Conservation (phyloP, 2,329 filamentous ascomycete genomes). For the Fusarium austroafricanum region DNA sequence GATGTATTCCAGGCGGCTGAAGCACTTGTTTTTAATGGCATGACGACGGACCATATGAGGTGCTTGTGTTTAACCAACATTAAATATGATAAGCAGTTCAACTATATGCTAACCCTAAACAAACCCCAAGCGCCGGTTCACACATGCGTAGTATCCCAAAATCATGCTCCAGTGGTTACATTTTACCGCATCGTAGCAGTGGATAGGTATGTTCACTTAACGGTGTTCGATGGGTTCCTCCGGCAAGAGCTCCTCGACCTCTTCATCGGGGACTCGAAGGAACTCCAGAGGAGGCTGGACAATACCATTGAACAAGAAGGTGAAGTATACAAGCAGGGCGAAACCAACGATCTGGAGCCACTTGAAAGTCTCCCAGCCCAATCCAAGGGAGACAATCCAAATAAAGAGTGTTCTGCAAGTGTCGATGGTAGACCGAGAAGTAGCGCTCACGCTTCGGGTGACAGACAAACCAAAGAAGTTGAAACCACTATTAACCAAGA, state of each 20-base stretch:
- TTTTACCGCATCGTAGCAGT: not conserved
- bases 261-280: slow-evolving; percentile 64
- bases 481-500: slow-evolving; percentile 74
- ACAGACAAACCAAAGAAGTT: slow-evolving; percentile 99
- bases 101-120: slow-evolving; percentile 12
- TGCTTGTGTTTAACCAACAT: not conserved
- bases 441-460: slow-evolving; percentile 89
- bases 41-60: slow-evolving; percentile 21
- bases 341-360: slow-evolving; percentile 95
- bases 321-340: slow-evolving; percentile 91
- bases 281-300: slow-evolving; percentile 82
- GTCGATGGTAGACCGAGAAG: slow-evolving; percentile 94
- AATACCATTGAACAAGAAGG: slow-evolving; percentile 95
- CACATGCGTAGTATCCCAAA: slow-evolving; percentile 1
- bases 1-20: slow-evolving; percentile 7
- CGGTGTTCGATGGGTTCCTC: slow-evolving; percentile 86
- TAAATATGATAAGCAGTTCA: slow-evolving; percentile 9
- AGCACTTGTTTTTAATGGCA: slow-evolving; percentile 20
- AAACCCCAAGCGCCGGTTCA: slow-evolving; percentile 15
- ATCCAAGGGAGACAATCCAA: slow-evolving; percentile 91
- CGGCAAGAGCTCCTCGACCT: slow-evolving; percentile 75
- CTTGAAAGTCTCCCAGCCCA: slow-evolving; percentile 98
- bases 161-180: not conserved
- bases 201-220: slow-evolving; percentile 22
- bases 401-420: slow-evolving; percentile 98